Base-by-base conservation (phyloP, 2,329 filamentous ascomycete species). In the Colletotrichum sp. region DNA sequence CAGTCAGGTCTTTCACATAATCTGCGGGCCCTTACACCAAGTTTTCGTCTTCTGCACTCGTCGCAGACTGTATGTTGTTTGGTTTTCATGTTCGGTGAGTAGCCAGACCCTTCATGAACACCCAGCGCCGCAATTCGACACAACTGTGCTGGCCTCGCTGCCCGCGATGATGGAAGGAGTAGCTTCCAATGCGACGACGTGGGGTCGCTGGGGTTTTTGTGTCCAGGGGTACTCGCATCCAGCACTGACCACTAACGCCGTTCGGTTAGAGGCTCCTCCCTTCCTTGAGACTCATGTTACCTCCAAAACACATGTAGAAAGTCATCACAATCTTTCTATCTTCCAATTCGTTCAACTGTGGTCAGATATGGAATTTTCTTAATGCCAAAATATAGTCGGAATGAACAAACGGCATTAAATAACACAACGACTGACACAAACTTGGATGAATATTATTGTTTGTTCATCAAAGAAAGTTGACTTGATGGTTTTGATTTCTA, bases 291-390 rank as follows among this genome's bases (percentile, higher is more conserved):
- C 18, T n/a, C 18, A 48, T 0, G 39, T 13, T 13, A 13, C 43
- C 18, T 7, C 6, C n/a, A 6, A 48, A 43, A 21, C 6, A 8
- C 6, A 48, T 13, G 6, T 48, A 21, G n/a, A 48, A 48, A 18
- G 10, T 48, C 43, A 12, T 7, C n/a, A 48, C n/a, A 12, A 48
- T 7, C n/a, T 43, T 43, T 43, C 39, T 10, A 12, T n/a, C 18
- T n/a, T n/a, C 5, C 39, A 43, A 6, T 43, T n/a, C 1, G 9
- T 10, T 43, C 9, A n/a, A n/a, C 2, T 3, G 0, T 18, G 36
- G 4, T 3, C 5, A 18, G 5, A 43, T 18, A 39, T 4, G 0
- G 4, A 8, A 5, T 36, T 8, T 8, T 36, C n/a, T 39, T 0
- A 39, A 18, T 36, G 34, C 6, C 6, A 15, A 7, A 36, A 16